These are phyloP conservation scores for Blastobotrys ciferrii DNA, from an alignment of 1,139 yeast genomes.

Conservation along the genomic window DNA sequence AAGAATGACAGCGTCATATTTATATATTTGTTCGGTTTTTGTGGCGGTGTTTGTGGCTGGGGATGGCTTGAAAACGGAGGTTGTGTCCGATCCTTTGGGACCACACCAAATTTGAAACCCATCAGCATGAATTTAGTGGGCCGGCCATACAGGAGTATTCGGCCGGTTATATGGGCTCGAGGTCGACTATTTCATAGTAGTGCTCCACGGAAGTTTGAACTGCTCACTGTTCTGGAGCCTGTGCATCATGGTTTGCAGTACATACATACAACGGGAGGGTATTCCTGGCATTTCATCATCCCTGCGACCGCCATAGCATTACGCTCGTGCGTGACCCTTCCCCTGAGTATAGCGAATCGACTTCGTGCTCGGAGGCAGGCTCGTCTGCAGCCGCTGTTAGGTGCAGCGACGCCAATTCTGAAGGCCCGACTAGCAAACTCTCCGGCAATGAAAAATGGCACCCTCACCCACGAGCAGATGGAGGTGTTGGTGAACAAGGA, in stretches of 20 bases:
- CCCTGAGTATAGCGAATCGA: conserved; percentile 73
- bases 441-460: conserved; percentile 41
- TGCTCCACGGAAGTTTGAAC: conserved; percentile 5
- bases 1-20: no score
- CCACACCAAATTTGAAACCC: not conserved
- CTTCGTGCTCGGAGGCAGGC: conserved; percentile 68
- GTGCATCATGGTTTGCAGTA: conserved; percentile 28
- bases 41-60: no score
- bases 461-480: conserved; percentile 74
- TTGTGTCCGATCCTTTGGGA: no score
- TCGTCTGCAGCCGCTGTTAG: conserved; percentile 55
- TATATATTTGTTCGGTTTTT: no score
- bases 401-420: conserved; percentile 74
- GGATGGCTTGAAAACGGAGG: no score
- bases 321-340: conserved; percentile 67
- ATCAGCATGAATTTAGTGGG: not conserved
- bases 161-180: not conserved
- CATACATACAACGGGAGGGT: conserved; percentile 45
- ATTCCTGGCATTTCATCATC: conserved; percentile 83
- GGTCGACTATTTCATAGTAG: conserved; percentile 9
- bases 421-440: conserved; percentile 61
- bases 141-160: not conserved
- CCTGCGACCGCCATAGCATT: conserved; percentile 70
- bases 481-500: conserved; percentile 72
- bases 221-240: conserved; percentile 24